Conservation (phyloP, 2,329 filamentous ascomycete genomes). For the Nannizziopsis barbatae region DNA sequence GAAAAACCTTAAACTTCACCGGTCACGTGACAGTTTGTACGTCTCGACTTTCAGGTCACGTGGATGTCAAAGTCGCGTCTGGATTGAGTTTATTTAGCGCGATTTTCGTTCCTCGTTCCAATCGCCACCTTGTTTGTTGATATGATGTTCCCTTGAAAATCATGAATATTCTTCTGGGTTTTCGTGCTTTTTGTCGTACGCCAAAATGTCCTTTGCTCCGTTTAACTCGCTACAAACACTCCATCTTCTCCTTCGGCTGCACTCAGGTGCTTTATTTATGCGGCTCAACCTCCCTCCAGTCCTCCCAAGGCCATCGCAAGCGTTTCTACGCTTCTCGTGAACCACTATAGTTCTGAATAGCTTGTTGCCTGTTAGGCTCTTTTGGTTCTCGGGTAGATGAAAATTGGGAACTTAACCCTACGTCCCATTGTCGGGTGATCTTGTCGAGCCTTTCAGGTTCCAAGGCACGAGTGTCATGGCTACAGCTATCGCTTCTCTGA, state of each 20-base stretch:
- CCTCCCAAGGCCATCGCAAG: slow-evolving; percentile 62
- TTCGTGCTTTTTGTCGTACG: neutral
- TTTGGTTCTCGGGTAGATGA: slow-evolving; percentile 47
- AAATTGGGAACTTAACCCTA: slow-evolving; percentile 96
- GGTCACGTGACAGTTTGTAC: too few species aligned
- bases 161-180: neutral
- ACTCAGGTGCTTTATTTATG: slow-evolving; percentile 6
- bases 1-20: too few species aligned
- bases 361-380: slow-evolving; percentile 30
- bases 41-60: too few species aligned
- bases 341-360: slow-evolving; percentile 45
- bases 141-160: too few species aligned
- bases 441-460: slow-evolving; percentile 47
- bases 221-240: neutral
- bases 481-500: slow-evolving; percentile 59
- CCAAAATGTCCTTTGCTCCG: neutral
- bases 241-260: neutral
- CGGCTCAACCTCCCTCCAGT: slow-evolving; percentile 63
- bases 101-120: too few species aligned
- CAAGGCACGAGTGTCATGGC: slow-evolving; percentile 52
- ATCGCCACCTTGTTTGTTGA: too few species aligned
- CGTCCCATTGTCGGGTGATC: slow-evolving; percentile 35
- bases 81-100: too few species aligned
- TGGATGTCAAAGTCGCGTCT: too few species aligned
- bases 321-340: slow-evolving; percentile 39